Evolutionary conservation across 208 protist genomes (phyloP), one percentile per base, ranked within the genome.

Genomic region (Crithidia acanthocephali): DNA sequence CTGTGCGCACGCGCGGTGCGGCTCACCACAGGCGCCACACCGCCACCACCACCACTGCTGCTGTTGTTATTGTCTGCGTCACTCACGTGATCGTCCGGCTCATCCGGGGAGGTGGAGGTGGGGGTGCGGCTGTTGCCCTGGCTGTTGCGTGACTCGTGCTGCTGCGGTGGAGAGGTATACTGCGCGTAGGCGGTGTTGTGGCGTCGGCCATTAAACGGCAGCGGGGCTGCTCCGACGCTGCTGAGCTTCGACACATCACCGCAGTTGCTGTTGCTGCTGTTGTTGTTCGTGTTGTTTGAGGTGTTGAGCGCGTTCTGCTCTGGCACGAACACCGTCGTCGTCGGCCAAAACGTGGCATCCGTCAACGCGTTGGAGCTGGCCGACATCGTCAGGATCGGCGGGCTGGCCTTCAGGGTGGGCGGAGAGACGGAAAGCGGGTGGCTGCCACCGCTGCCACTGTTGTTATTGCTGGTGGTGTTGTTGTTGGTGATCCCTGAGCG

Each of bases 331-430:
- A 57, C 40, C 23, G 28, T 27, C 20, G 45, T 40, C 42, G 47
- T 4, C 18, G 2, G 22, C 18, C 10, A 1, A 1, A 27, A 32
- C 0, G 32, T 28, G 13, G n/a, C 18, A 22, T 67, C 61, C 0
- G 32, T 44, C 47, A 67, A 30, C 4, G 61, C 22, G 32, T 25
- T 45, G 28, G 47, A 32, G 47, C 61, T 67, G 37, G 22, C 16
- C 11, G 61, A 67, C 47, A 56, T 0, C 1, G 47, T 53, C 4
- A 44, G 22, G 13, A 50, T 9, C 11, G 61, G 32, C 22, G 61
- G 42, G 61, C 25, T 67, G 8, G 9, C 32, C 20, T 67, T 35
- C 47, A 56, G 20, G 0, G 4, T 35, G 11, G n/a, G 61, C 32
- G 28, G 28, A 4, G 61, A 28, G 8, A 60, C 55, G 33, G 55